Conservation (phyloP, 2,329 filamentous ascomycete species). For the Cyclaneusma minus region DNA sequence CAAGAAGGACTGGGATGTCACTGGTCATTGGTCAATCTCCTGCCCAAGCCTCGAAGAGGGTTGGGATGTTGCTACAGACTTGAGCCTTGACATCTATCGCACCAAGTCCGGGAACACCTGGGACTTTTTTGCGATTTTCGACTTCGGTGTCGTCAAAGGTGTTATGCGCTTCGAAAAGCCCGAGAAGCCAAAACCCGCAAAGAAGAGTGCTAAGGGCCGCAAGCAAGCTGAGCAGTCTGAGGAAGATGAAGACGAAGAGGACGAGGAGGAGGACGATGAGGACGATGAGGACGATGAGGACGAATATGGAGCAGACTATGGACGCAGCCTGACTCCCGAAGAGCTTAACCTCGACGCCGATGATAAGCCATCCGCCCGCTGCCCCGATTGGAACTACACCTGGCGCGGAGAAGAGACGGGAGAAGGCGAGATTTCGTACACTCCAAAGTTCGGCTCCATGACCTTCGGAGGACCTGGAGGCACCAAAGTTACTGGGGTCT, state of each 20-base stretch:
- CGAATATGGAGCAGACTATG: background rate
- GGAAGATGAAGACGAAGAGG: slow-evolving; percentile 1
- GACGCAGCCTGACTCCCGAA: slow-evolving; percentile 6
- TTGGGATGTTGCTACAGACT: background rate
- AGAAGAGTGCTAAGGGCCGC: too few species aligned
- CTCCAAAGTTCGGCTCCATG: slow-evolving; percentile 4
- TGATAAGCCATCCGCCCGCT: slow-evolving; percentile 7
- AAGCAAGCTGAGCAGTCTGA: too few species aligned
- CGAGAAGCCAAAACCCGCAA: too few species aligned
- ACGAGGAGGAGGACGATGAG: slow-evolving; percentile 2
- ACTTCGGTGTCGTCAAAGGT: slow-evolving; percentile 5
- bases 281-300: background rate
- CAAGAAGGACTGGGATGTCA: too few species aligned
- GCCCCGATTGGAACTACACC: slow-evolving; percentile 8
- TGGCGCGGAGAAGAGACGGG: slow-evolving; percentile 10
- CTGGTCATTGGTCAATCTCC: too few species aligned
- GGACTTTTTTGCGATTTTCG: slow-evolving; percentile 8
- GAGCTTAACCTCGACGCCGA: slow-evolving; percentile 3
- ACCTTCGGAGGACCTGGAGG: slow-evolving; percentile 8
- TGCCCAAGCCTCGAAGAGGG: slow-evolving; percentile 5
- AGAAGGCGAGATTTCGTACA: slow-evolving; percentile 8
- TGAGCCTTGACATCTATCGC: slow-evolving; percentile 3
- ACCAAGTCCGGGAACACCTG: slow-evolving; percentile 2
- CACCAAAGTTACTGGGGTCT: slow-evolving; percentile 6
- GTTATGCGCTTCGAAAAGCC: slow-evolving; percentile 6